phyloP scores from a whole-genome alignment of 768 basidiomycete genomes.

The Trametes elegans region DNA sequence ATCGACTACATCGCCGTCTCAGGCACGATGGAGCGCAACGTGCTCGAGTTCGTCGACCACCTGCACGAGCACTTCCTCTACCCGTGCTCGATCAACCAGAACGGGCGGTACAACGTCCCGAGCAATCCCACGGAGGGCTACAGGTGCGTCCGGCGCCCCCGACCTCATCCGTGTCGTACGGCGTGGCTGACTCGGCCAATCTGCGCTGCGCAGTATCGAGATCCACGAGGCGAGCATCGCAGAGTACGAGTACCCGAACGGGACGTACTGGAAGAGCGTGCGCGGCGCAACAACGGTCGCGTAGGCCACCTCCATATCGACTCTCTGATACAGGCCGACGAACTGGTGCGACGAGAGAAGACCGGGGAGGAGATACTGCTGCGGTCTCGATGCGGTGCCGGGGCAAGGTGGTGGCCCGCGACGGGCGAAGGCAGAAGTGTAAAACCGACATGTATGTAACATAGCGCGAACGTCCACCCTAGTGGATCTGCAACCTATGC shows the following conservation, averaged over 20 bases:
- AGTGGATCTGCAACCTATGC: no score
- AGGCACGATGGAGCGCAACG: slow-evolving; percentile 91
- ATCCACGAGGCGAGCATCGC: slow-evolving; percentile 81
- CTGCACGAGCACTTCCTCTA: slow-evolving; percentile 91
- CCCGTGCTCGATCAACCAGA: slow-evolving; percentile 83
- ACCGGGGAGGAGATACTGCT: no score
- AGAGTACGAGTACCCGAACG: slow-evolving; percentile 84
- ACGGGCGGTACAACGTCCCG: slow-evolving; percentile 88
- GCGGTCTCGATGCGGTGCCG: background rate
- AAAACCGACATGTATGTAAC: background rate
- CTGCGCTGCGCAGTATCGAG: slow-evolving; percentile 80
- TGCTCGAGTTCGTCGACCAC: slow-evolving; percentile 88
- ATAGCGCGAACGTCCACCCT: background rate
- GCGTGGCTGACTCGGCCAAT: no score
- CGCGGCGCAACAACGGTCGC: background rate
- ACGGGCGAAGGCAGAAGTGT: background rate
- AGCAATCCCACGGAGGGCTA: slow-evolving; percentile 74
- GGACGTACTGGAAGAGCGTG: slow-evolving; percentile 68
- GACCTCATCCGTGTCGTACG: background rate
- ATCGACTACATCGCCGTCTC: slow-evolving; percentile 95
- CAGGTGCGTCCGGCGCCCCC: slow-evolving; percentile 44
- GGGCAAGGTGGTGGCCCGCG: background rate
- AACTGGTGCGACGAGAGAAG: no score
- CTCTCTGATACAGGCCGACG: no score
- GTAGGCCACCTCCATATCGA: background rate